Conservation (phyloP, 345 rosid genomes). For the Euphorbia peplus region DNA sequence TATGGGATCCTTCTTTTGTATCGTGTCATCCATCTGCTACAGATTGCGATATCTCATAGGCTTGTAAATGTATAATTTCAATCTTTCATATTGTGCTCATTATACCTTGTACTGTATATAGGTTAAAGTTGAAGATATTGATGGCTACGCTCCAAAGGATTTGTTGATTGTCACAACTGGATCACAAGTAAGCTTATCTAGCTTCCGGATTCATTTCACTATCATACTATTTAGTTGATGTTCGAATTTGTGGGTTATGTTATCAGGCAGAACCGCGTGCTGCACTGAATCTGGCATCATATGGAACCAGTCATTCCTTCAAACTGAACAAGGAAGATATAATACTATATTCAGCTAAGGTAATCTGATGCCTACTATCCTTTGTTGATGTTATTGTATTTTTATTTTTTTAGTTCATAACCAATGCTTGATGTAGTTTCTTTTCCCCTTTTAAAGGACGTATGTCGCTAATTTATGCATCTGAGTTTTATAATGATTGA, state of each 20-base stretch:
- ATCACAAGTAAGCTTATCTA: conserved; percentile 75
- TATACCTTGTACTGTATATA: conserved; percentile 22
- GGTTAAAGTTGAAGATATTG: conserved; percentile 96
- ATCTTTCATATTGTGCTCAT: conserved; percentile 16
- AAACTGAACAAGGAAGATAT: conserved; percentile 82
- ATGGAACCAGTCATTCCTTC: conserved; percentile 83
- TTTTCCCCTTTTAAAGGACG: conserved; percentile 6
- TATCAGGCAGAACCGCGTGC: conserved; percentile 99
- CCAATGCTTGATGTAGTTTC: not conserved
- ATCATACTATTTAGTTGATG: conserved; percentile 18
- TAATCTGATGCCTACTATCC: conserved; percentile 22
- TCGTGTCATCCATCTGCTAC: no score
- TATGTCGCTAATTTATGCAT: not conserved
- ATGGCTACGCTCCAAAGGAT: conserved; percentile 92
- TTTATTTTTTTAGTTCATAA: not conserved
- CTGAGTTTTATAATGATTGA: not conserved
- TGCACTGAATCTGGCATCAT: conserved; percentile 94
- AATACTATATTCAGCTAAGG: conserved; percentile 94
- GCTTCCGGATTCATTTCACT: not conserved
- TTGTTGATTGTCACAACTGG: conserved; percentile 94
- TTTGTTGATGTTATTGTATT: no score
- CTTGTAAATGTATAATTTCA: not conserved
- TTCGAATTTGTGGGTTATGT: conserved; percentile 31
- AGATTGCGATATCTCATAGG: no score
- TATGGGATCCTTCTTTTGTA: no score